phyloP scores from a whole-genome alignment of 495 filamentous ascomycete genomes.

The Penicillium ucsense region DNA sequence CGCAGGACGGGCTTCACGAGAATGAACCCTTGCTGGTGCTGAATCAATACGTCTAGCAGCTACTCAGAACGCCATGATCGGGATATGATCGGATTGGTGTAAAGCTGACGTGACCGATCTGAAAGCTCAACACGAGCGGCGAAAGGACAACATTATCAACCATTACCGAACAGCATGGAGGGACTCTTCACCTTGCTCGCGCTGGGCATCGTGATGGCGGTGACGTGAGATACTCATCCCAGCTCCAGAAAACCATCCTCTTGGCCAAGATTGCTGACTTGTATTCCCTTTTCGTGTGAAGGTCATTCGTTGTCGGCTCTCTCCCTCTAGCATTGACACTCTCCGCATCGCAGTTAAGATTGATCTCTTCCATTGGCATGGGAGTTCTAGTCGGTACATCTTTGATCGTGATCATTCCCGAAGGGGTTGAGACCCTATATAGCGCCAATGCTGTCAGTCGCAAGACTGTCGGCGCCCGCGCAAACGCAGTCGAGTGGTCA shows the following conservation, averaged over 20 bases:
- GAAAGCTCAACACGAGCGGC: slow-evolving; percentile 18
- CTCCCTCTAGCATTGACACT: slow-evolving; percentile 85
- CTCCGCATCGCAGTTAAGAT: slow-evolving; percentile 76
- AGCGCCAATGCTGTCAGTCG: slow-evolving; percentile 36
- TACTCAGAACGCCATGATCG: not conserved
- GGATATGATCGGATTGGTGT: slow-evolving; percentile 15
- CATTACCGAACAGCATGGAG: slow-evolving; percentile 40
- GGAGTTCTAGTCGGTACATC: slow-evolving; percentile 91
- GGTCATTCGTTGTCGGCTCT: slow-evolving; percentile 90
- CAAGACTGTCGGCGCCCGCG: slow-evolving; percentile 24
- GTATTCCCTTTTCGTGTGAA: slow-evolving; percentile 26
- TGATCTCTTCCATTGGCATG: slow-evolving; percentile 88
- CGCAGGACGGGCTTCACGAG: too few relatives aligned
- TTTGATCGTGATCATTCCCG: slow-evolving; percentile 93
- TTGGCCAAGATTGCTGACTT: slow-evolving; percentile 5
- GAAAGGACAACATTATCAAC: not conserved
- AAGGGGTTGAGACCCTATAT: slow-evolving; percentile 89
- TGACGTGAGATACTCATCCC: slow-evolving; percentile 52
- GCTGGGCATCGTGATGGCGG: slow-evolving; percentile 84
- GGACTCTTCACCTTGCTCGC: slow-evolving; percentile 80
- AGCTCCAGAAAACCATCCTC: too few relatives aligned
- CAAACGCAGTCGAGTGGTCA: slow-evolving; percentile 21
- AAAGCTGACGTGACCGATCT: slow-evolving; percentile 15
- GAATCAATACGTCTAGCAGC: too few relatives aligned
- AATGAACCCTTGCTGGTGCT: too few relatives aligned